Evolutionary conservation across 2,329 filamentous ascomycete genomes (phyloP).

Genomic region (Diaporthe aspalathi): DNA sequence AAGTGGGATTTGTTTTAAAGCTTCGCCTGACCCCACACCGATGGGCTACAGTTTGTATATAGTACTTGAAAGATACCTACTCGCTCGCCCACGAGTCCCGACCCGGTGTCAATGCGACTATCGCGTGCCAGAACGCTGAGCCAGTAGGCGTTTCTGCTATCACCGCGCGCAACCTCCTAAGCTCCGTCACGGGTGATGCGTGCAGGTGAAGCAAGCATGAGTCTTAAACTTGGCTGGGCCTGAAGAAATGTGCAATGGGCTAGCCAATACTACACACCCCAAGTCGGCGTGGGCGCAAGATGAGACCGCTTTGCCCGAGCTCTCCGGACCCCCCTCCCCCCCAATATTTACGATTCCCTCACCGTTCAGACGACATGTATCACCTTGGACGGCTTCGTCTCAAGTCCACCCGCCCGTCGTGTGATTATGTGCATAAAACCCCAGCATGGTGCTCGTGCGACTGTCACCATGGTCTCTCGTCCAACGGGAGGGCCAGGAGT

Average conservation of each 20-base stretch:
- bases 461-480: constrained; percentile 5
- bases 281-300: background rate
- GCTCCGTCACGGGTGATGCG: constrained; percentile 2
- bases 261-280: constrained; percentile 12
- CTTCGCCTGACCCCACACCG: background rate
- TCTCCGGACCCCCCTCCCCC: no score
- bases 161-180: background rate
- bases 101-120: constrained; percentile 23
- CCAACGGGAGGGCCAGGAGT: constrained; percentile 9
- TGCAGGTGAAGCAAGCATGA: constrained; percentile 1
- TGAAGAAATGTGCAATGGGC: constrained; percentile 5
- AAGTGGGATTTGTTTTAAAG: background rate
- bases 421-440: constrained; percentile 18
- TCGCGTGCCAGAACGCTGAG: constrained; percentile 13
- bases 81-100: background rate
- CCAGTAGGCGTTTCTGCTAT: constrained; percentile 24
- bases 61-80: constrained; percentile 9
- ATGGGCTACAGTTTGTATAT: background rate
- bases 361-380: constrained; percentile 27
- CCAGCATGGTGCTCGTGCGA: constrained; percentile 18
- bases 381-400: constrained; percentile 26
- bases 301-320: background rate
- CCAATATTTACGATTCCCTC: background rate
- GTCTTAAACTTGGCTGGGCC: constrained; percentile 15
- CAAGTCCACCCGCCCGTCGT: constrained; percentile 18